Percentiles rank a stretch among this genome's conserved stretches.
phyloP scores from a whole-genome alignment of 2,329 filamentous ascomycete genomes.

The Fulvia fulva region DNA sequence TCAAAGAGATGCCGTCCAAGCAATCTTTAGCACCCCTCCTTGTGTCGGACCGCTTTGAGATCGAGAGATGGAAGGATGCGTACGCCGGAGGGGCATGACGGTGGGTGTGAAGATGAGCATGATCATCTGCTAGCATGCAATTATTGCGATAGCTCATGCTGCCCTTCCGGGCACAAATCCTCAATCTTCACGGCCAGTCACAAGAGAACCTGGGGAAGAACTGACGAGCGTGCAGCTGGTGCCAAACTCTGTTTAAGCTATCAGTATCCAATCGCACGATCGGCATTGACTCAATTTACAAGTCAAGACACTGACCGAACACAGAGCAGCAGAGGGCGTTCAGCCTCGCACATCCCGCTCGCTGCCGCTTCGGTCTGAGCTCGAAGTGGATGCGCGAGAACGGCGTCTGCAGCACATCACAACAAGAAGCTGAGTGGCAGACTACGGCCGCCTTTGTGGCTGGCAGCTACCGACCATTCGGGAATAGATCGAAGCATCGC shows the following conservation, averaged over 20 bases:
- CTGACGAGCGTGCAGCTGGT: neutral
- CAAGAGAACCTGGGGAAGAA: constrained; percentile 1
- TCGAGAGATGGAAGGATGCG: neutral
- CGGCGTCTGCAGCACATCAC: constrained; percentile 6
- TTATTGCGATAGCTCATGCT: neutral
- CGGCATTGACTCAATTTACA: neutral
- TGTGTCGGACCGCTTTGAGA: neutral
- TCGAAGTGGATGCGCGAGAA: constrained; percentile 1
- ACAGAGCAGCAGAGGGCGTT: neutral
- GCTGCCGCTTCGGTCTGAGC: constrained; percentile 2
- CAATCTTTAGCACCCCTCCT: constrained; percentile 1
- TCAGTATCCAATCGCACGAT: neutral
- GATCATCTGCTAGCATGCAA: constrained; percentile 1
- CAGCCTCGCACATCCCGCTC: too few species aligned
- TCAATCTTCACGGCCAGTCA: constrained; percentile 1
- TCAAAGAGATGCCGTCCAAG: neutral
- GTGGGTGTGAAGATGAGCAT: neutral
- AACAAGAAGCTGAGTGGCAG: constrained; percentile 3
- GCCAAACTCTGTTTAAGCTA: constrained; percentile 3
- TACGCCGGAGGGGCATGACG: neutral
- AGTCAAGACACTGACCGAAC: neutral
- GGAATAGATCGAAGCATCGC: constrained; percentile 8
- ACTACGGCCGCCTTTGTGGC: constrained; percentile 2
- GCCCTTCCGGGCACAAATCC: neutral
- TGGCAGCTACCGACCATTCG: constrained; percentile 8